Evolutionary conservation across 768 basidiomycete species (phyloP), one percentile per base, ranked within the genome.

Genomic region (Mrakia hoshinonis): DNA sequence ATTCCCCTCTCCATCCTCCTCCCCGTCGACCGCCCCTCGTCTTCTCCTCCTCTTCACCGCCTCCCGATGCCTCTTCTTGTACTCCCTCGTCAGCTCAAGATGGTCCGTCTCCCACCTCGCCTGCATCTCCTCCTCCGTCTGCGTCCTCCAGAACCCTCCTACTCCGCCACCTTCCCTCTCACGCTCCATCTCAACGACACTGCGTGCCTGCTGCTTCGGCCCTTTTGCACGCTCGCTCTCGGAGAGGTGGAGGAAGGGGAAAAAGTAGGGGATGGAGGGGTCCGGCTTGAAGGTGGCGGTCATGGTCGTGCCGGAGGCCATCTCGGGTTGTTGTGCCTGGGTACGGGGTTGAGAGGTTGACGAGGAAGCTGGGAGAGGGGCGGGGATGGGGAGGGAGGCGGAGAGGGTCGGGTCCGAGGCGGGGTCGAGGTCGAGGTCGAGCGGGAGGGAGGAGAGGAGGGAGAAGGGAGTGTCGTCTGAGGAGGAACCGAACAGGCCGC

Each of bases 61-160:
- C 58, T 81, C 81, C 62, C 81, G 76, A 73, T 76, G 76, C 39
- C 78, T 72, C 73, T 74, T 76, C 74, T 81, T 81, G 76, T 76
- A 81, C 71, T 79, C 79, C 43, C 76, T 72, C 24, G 80, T 81
- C 64, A 81, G 70, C 22, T 78, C 78, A 36, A 77, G 72, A 72
- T 75, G 76, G 18, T 77, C 75, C 48, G 73, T 75, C 29, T 78
- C 76, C 81, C 81, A 81, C 24, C 73, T 73, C 60, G 72, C 73
- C 68, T 75, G 76, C 77, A 80, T 80, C 36, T 75, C 73, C 38
- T 76, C 77, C 76, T 77, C 75, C 11, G 74, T 77, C 36, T 76
- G 73, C 4, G 18, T 66, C 66, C 71, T 54, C 66, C 73, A 74
- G 73, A 77, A 77, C 46, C 73, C 73, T 52, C 69, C 62, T 0